Percentiles rank a stretch among this genome's conserved stretches.
phyloP scores from a whole-genome alignment of 306 rosid species.

The Medicago truncatula region MtrunA17r5.0-ANR NC_053046.1:44226001-44226500 shows the following conservation, averaged over 20 bases:
- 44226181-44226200: slow-evolving; percentile 3
- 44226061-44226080: too few species aligned
- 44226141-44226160: slow-evolving; percentile 12
- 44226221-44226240: neutral
- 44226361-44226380: slow-evolving; percentile 79
- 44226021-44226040: slow-evolving; percentile 19
- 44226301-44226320: neutral
- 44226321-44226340: slow-evolving; percentile 25
- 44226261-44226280: neutral
- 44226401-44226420: slow-evolving; percentile 66
- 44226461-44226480: slow-evolving; percentile 85
- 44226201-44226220: neutral
- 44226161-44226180: neutral
- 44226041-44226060: slow-evolving; percentile 3
- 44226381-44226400: slow-evolving; percentile 65
- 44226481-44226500: slow-evolving; percentile 81
- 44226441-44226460: slow-evolving; percentile 77
- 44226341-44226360: slow-evolving; percentile 72
- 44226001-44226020: too few species aligned
- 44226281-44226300: neutral
- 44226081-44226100: neutral
- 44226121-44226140: neutral
- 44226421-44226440: slow-evolving; percentile 64
- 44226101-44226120: neutral
- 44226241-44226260: slow-evolving; percentile 2